Percentiles rank a stretch among this genome's conserved stretches.
Evolutionary conservation across 768 basidiomycete species (phyloP).

Genomic region (Boletellus ananiceps): DNA sequence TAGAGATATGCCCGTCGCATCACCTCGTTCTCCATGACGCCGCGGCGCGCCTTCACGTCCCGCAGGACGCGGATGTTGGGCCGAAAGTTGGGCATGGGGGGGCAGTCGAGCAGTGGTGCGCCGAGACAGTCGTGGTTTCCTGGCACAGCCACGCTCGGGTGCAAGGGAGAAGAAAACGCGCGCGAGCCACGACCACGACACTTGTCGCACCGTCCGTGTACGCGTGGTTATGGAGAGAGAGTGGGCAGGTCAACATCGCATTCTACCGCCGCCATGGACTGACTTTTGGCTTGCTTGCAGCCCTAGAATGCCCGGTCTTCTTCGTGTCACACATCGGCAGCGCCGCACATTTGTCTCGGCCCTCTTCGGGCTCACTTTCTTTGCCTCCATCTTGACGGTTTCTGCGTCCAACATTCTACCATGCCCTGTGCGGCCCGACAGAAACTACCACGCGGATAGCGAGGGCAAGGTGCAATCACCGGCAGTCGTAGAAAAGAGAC

Average conservation of each 20-base stretch:
- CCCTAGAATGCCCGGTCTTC: conserved; percentile 54
- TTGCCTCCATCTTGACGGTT: conserved; percentile 75
- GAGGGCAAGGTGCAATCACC: conserved; percentile 28
- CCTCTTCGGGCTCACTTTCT: conserved; percentile 76
- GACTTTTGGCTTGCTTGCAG: conserved; percentile 46
- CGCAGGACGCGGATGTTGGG: conserved; percentile 56
- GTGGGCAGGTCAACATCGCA: conserved; percentile 7
- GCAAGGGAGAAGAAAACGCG: too few species aligned
- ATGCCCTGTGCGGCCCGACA: conserved; percentile 66
- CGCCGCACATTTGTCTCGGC: conserved; percentile 72
- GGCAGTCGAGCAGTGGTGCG: too few species aligned
- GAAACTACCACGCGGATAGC: conserved; percentile 56
- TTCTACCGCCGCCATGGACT: conserved; percentile 20
- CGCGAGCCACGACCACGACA: too few species aligned
- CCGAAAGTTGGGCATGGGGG: conserved; percentile 26
- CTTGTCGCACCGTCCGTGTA: too few species aligned
- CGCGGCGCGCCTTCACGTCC: conserved; percentile 73
- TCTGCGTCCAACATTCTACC: conserved; percentile 75
- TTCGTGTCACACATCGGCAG: conserved; percentile 52
- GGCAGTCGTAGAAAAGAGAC: conserved; percentile 56
- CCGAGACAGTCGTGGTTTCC: too few species aligned
- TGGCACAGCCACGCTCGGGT: too few species aligned
- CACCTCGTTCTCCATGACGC: conserved; percentile 73
- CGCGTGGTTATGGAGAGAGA: conserved; percentile 20
- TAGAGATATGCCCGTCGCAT: conserved; percentile 86